These are phyloP conservation scores for Penicillium argentinense DNA, from an alignment of 495 filamentous ascomycete genomes.

Conservation along the genomic window DNA sequence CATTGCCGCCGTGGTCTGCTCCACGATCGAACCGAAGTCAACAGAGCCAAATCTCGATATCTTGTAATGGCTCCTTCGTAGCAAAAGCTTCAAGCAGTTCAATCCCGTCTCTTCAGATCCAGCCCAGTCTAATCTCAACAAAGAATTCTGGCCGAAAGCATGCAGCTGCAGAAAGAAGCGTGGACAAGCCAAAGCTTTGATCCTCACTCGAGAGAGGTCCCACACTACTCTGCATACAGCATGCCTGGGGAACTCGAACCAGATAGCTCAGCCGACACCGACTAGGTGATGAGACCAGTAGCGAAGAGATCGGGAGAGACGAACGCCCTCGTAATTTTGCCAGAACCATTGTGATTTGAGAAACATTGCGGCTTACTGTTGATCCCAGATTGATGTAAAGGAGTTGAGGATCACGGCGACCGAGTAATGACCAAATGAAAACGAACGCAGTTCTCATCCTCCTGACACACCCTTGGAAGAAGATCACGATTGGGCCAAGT, in stretches of 20 bases:
- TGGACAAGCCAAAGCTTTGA: conserved; percentile 97
- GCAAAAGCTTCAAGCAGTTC: conserved; percentile 33
- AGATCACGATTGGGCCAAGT: conserved; percentile 35
- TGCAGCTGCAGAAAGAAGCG: conserved; percentile 19
- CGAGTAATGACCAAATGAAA: not conserved
- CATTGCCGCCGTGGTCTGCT: conserved; percentile 22
- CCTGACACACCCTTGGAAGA: conserved; percentile 20
- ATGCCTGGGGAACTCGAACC: conserved; percentile 1
- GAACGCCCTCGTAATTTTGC: not conserved
- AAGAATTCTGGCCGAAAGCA: conserved; percentile 7
- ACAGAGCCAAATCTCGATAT: conserved; percentile 2
- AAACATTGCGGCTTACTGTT: not conserved
- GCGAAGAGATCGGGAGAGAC: conserved; percentile 9
- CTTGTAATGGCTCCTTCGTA: conserved; percentile 27
- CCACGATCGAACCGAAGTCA: conserved; percentile 38
- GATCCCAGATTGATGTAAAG: not conserved
- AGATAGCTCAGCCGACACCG: not conserved
- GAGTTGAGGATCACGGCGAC: conserved; percentile 19
- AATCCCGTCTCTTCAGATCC: conserved; percentile 21
- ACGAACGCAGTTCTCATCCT: conserved; percentile 14
- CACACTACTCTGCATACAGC: conserved; percentile 25
- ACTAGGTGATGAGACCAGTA: conserved; percentile 4
- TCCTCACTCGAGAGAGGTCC: conserved; percentile 95
- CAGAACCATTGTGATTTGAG: conserved; percentile 12
- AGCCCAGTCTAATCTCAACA: conserved; percentile 6